Conservation (phyloP, 2,329 filamentous ascomycete species). For the Botryotinia convoluta region DNA sequence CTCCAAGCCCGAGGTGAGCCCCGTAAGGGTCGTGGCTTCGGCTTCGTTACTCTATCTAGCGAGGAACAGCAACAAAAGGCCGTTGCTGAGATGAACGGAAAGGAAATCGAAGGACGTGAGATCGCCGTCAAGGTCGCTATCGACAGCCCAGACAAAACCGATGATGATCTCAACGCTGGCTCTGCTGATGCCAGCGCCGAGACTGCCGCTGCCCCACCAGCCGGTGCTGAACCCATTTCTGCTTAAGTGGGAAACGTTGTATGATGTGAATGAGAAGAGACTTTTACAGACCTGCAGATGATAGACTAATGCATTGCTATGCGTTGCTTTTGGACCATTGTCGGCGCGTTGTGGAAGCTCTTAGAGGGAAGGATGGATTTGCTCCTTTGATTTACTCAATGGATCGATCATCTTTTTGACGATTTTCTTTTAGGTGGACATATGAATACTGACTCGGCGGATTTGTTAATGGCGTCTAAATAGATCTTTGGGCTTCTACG, state of each 20-base stretch:
- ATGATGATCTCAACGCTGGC: slow-evolving; percentile 72
- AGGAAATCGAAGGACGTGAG: slow-evolving; percentile 97
- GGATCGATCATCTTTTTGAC: slow-evolving; percentile 32
- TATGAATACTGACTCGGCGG: slow-evolving; percentile 27
- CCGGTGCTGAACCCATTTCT: slow-evolving; percentile 49
- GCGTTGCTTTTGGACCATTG: slow-evolving; percentile 34
- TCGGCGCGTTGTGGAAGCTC: slow-evolving; percentile 28
- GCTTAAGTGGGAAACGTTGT: slow-evolving; percentile 39
- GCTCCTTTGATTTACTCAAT: slow-evolving; percentile 28
- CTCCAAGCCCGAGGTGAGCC: slow-evolving; percentile 96
- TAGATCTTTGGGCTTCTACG: slow-evolving; percentile 27
- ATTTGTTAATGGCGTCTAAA: slow-evolving; percentile 31
- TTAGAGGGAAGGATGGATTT: slow-evolving; percentile 25
- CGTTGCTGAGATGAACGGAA: slow-evolving; percentile 97
- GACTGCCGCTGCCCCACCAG: slow-evolving; percentile 49
- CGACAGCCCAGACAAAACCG: slow-evolving; percentile 95
- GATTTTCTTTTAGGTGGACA: slow-evolving; percentile 38
- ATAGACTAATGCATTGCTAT: slow-evolving; percentile 30
- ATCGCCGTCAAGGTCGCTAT: slow-evolving; percentile 99
- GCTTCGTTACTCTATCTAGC: slow-evolving; percentile 92
- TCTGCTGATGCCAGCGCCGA: slow-evolving; percentile 43
- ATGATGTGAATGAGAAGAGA: slow-evolving; percentile 36
- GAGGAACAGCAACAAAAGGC: slow-evolving; percentile 98
- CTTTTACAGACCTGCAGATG: slow-evolving; percentile 19
- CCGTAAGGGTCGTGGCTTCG: slow-evolving; percentile 98